Evolutionary conservation across 495 filamentous ascomycete species (phyloP), one percentile per base, ranked within the genome.

Genomic region (Penicillium nucicola): DNA sequence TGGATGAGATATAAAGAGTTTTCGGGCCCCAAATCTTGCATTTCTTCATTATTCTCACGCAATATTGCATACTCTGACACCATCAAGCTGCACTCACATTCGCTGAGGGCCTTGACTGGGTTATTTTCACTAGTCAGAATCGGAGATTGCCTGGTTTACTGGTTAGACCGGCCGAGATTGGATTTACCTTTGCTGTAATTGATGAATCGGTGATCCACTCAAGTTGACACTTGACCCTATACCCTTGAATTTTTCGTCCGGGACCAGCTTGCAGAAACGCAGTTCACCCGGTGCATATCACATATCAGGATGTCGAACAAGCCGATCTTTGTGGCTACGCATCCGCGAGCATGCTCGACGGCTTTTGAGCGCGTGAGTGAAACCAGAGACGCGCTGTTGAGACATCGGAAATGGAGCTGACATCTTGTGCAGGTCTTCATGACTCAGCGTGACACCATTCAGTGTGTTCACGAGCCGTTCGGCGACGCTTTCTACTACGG

Each of bases 401-500:
- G 25, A 28, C 25, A 9, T 28, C 25, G 7, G 15, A 6, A 36
- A 7, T n/a, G 18, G 25, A 10, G 8, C 4, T 20, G 31, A 36
- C 13, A n/a, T 54, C 56, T 8, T 2, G 22, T 31, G 11, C 53
- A 95, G 90, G 89, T 97, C 52, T 96, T 98, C 66, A 97, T 98
- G 93, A 96, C 92, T 53, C 84, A 87, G 51, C 75, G 77, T 20
- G 86, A 92, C 53, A 85, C 77, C 19, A 79, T 98, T 23, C 73
- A 82, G 54, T 95, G 90, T 66, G 70, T 92, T 56, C 93, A 98
- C 65, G 93, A 98, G 67, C 93, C 93, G 1, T 97, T 97, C 58
- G 93, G 93, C 13, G 93, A 98, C 65, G 88, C 91, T 48, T 98
- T 89, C 69, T 97, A 98, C 70, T 97, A 85, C 60, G 92, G 92